A percentile compares a stretch with the other conserved stretches of the same genome.
These are phyloP conservation scores for Colletotrichum acutatum DNA, from an alignment of 2,329 filamentous ascomycete species.

Conservation along the genomic window DNA sequence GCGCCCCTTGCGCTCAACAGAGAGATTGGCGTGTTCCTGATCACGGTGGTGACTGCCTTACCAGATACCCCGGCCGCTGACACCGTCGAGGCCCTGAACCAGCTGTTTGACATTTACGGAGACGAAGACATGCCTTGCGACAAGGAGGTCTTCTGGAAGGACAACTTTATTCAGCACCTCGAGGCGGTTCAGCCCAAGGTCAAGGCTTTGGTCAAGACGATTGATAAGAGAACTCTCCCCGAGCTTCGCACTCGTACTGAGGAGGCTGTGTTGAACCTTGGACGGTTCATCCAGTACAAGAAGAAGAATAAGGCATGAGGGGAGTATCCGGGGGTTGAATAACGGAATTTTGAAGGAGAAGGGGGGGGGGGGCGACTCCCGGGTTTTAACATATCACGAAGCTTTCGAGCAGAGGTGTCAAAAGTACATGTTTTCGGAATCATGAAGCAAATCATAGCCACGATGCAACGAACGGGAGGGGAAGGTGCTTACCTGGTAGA, in stretches of 20 bases:
- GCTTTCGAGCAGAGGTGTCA: background rate
- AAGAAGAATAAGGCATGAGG: slow-evolving; percentile 60
- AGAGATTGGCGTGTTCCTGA: slow-evolving; percentile 71
- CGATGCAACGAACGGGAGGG: slow-evolving; percentile 9
- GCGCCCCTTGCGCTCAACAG: slow-evolving; percentile 66
- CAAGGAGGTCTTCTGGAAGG: slow-evolving; percentile 71
- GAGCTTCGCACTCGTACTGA: slow-evolving; percentile 71
- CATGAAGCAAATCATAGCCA: slow-evolving; percentile 23
- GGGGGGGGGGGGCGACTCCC: background rate
- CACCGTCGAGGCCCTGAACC: slow-evolving; percentile 72
- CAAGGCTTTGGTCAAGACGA: slow-evolving; percentile 66
- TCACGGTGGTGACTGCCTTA: slow-evolving; percentile 63
- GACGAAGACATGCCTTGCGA: slow-evolving; percentile 70
- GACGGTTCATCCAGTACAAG: slow-evolving; percentile 73
- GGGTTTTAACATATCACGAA: background rate
- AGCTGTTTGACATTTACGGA: slow-evolving; percentile 75
- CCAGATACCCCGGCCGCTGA: slow-evolving; percentile 67
- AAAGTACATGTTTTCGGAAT: slow-evolving; percentile 18
- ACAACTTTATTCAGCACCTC: slow-evolving; percentile 68
- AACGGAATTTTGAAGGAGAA: background rate
- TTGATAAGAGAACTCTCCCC: slow-evolving; percentile 67
- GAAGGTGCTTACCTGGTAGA: slow-evolving; percentile 30
- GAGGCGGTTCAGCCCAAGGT: slow-evolving; percentile 64
- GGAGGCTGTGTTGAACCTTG: slow-evolving; percentile 70
- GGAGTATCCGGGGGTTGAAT: background rate